These are phyloP conservation scores for Ganoderma meredithae DNA, from an alignment of 1,284 basidiomycete genomes.

Conservation along the genomic window DNA sequence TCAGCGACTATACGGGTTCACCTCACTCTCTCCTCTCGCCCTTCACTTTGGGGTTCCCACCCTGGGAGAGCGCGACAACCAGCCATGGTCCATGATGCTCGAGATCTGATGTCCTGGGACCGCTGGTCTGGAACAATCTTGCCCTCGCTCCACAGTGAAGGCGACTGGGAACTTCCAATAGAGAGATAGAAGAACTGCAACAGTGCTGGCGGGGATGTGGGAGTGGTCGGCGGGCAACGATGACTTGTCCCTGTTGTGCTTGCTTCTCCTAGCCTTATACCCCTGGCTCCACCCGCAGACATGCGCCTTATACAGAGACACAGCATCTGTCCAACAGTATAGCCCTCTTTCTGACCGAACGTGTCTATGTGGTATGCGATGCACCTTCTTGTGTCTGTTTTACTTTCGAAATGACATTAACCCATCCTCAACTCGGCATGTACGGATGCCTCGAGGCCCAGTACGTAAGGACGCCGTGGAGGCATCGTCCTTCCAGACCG, in stretches of 20 bases:
- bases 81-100: background rate
- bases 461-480: background rate
- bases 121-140: background rate
- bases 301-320: background rate
- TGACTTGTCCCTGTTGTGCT: background rate
- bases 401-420: background rate
- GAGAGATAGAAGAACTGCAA: background rate
- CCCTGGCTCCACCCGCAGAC: background rate
- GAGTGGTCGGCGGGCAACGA: background rate
- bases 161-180: background rate
- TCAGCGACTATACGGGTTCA: background rate
- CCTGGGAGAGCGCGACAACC: background rate
- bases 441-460: conserved; percentile 10
- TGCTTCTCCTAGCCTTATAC: conserved; percentile 14
- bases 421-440: background rate
- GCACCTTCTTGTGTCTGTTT: conserved; percentile 1
- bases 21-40: background rate
- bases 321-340: conserved; percentile 1
- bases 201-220: background rate
- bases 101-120: background rate
- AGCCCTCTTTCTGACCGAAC: background rate
- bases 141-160: too few relatives aligned
- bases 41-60: background rate
- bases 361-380: conserved; percentile 11
- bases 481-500: background rate